These are phyloP conservation scores for Fusarium sambucinum DNA, from an alignment of 2,329 filamentous ascomycete species.

Conservation along the genomic window DNA sequence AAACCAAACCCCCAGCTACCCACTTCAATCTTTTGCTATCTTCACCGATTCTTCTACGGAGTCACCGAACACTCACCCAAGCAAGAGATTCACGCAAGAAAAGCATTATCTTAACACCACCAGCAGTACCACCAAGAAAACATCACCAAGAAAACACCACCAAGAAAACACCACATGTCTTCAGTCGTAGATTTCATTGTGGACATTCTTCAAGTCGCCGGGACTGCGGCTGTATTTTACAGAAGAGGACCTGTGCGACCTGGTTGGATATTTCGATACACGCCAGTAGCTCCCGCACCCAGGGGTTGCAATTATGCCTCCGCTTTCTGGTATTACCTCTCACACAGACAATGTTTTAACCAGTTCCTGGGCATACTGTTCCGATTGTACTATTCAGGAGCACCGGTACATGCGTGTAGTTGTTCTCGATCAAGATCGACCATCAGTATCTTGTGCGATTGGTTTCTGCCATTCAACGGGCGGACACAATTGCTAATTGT, in stretches of 20 bases:
- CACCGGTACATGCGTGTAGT: too few relatives aligned
- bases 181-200: too few relatives aligned
- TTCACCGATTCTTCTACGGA: not conserved
- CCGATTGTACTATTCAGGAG: too few relatives aligned
- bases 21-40: not conserved
- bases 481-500: too few relatives aligned
- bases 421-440: too few relatives aligned
- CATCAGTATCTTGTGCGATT: too few relatives aligned
- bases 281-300: not conserved
- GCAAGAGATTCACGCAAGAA: not conserved
- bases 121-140: not conserved
- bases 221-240: rapidly evolving
- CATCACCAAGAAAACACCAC: too few relatives aligned
- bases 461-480: too few relatives aligned
- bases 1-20: not conserved
- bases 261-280: not conserved
- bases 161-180: too few relatives aligned
- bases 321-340: constrained; percentile 7
- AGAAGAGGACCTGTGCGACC: rapidly evolving
- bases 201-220: too few relatives aligned
- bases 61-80: not conserved
- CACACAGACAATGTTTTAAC: constrained; percentile 15
- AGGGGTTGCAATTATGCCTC: not conserved
- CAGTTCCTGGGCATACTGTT: not conserved
- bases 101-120: not conserved